Percentiles rank a stretch among this genome's conserved stretches.
These are phyloP conservation scores for Quercus berberidifolia DNA, from an alignment of 306 rosid species.

Conservation along the genomic window DNA sequence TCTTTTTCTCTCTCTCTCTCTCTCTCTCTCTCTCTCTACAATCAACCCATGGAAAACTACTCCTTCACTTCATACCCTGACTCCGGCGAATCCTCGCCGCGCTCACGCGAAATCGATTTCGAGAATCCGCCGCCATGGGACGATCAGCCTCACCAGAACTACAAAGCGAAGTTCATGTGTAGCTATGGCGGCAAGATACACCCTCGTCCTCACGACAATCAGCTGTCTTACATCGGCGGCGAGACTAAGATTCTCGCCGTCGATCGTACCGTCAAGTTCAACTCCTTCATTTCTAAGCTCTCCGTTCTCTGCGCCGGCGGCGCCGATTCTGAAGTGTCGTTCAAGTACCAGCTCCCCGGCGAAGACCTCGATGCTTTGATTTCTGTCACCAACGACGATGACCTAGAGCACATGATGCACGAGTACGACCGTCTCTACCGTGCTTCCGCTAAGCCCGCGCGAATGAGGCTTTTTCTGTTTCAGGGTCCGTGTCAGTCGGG, in stretches of 20 bases:
- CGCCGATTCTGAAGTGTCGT: conserved; percentile 38
- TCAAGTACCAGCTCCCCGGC: conserved; percentile 96
- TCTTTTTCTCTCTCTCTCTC: no score
- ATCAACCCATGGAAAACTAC: conserved; percentile 57
- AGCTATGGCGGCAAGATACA: conserved; percentile 96
- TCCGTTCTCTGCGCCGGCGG: conserved; percentile 53
- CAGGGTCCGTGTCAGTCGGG: conserved; percentile 14
- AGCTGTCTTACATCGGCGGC: conserved; percentile 82
- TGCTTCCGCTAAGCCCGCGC: conserved; percentile 55
- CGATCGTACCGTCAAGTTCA: conserved; percentile 64
- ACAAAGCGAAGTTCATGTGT: conserved; percentile 85
- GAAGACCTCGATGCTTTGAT: conserved; percentile 93
- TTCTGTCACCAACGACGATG: conserved; percentile 89
- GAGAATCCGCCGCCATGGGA: conserved; percentile 93
- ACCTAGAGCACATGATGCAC: conserved; percentile 94
- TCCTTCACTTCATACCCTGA: conserved; percentile 70
- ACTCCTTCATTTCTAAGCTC: conserved; percentile 56
- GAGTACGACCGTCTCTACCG: conserved; percentile 91
- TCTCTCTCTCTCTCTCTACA: not conserved
- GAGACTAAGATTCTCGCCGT: conserved; percentile 94
- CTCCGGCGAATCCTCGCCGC: conserved; percentile 88
- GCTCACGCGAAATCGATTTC: conserved; percentile 78
- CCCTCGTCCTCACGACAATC: conserved; percentile 87
- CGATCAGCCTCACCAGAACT: conserved; percentile 48
- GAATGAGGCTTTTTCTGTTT: conserved; percentile 82